A percentile compares a stretch with the other conserved stretches of the same genome.
These are phyloP conservation scores for Phaffomyces antillensis DNA, from an alignment of 805 yeast genomes.

Conservation along the genomic window DNA sequence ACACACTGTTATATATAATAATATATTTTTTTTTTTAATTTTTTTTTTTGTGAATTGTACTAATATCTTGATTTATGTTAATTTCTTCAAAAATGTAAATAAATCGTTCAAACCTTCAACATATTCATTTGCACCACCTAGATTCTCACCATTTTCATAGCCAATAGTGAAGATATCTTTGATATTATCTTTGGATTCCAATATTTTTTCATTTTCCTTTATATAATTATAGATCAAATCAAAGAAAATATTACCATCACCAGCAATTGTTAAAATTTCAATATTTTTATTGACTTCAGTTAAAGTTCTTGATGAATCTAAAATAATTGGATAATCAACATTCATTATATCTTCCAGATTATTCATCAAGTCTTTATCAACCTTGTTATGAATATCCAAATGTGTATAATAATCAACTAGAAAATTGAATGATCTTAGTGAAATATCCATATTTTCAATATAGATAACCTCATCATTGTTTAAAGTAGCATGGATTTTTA, in stretches of 20 bases:
- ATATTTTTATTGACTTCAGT: conserved; percentile 10
- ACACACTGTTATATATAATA: background rate
- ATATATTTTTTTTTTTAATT: background rate
- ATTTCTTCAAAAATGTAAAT: conserved; percentile 37
- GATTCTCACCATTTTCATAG: conserved; percentile 26
- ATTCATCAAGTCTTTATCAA: background rate
- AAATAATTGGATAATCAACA: too few relatives aligned
- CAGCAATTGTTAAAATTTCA: conserved; percentile 49
- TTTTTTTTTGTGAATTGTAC: too few relatives aligned
- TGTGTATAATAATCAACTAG: conserved; percentile 35
- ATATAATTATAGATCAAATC: conserved; percentile 58
- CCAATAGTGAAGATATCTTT: conserved; percentile 53
- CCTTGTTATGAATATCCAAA: background rate
- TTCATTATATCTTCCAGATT: conserved; percentile 2
- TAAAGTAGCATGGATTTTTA: conserved; percentile 68
- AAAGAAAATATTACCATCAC: conserved; percentile 61
- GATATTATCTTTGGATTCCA: conserved; percentile 24
- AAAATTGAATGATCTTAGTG: conserved; percentile 49
- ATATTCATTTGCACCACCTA: conserved; percentile 54
- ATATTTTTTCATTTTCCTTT: conserved; percentile 24
- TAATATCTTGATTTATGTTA: background rate
- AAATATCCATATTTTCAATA: conserved; percentile 58
- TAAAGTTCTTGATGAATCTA: background rate
- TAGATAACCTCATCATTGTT: conserved; percentile 61
- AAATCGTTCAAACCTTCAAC: conserved; percentile 67